Base-by-base conservation (phyloP, 2,329 filamentous ascomycete species). In the Colletotrichum orchidophilum region DNA sequence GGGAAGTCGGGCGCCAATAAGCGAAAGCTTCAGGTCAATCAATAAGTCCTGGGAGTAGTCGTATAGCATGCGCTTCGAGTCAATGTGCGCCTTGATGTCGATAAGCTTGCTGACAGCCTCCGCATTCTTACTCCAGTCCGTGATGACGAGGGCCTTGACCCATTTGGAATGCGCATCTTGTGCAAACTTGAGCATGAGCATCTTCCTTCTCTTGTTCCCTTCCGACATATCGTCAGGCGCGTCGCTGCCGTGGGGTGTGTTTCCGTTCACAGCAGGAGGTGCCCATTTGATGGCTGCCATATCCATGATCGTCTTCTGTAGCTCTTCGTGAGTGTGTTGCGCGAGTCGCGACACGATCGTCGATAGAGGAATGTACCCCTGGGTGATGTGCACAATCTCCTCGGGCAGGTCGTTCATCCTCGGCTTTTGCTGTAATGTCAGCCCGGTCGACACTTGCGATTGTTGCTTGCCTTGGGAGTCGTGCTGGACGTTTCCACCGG, bases 71-170 rank as follows among this genome's bases (percentile, higher is more conserved):
- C 91, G 87, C 76, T 93, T 88, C 68, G 85, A 82, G 69, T 91
- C 87, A 72, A 97, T 86, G 84, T 96, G 94, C 29, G 87, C 87
- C 78, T 93, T 93, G 74, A 99, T 83, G 77, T 98, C 95, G 74
- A 98, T 97, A 72, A 98, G 87, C 80, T 93, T 94, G 83, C 92
- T 93, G 75, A 98, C 93, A 75, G 93, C 90, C 49, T 90, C 87
- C 39, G 92, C 91, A 79, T 93, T 92, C 77, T 93, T 89, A 78
- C 93, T 94, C 96, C 96, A 99, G 81, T 96, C 93, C 1, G 93
- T 91, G 57, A 99, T 91, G 26, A 99, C 94, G 24, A 98, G 86
- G 8, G 95, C 89, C 83, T 99, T 98, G 80, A 97, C 94, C 86
- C 97, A 98, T 83, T 94, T 94, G 33, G 92, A 91, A 77, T 97